A percentile compares a stretch with the other conserved stretches of the same genome.
Conservation (phyloP, 1,284 basidiomycete species). For the Microbotryomycetes sp. region DNA sequence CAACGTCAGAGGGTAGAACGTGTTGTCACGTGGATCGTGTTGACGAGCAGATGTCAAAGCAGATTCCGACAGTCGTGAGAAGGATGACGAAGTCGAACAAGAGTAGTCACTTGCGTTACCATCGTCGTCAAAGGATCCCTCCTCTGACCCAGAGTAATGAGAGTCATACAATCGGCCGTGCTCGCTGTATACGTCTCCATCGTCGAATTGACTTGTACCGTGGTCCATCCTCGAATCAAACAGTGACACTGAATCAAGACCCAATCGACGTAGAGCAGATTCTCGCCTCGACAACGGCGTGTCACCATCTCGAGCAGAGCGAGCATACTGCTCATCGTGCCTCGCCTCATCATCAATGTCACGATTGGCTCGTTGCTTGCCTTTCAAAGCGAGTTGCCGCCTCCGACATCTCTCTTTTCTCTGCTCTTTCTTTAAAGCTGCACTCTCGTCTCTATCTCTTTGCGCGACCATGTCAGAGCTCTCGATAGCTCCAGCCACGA, state of each 20-base stretch:
- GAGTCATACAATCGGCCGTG: not conserved
- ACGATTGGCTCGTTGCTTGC: slow-evolving; percentile 1
- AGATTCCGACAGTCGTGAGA: not conserved
- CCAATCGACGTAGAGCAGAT: slow-evolving; percentile 14
- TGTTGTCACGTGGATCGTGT: not conserved
- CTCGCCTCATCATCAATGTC: slow-evolving; percentile 8
- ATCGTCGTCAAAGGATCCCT: too few relatives aligned
- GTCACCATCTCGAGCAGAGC: not conserved
- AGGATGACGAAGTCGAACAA: not conserved
- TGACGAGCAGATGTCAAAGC: not conserved
- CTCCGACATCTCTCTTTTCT: not conserved
- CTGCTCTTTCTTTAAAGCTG: not conserved
- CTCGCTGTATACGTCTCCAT: not conserved
- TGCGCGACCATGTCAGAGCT: slow-evolving; percentile 10
- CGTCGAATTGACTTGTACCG: not conserved
- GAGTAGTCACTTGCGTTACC: not conserved
- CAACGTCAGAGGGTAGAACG: slow-evolving; percentile 30
- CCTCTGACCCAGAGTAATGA: not conserved
- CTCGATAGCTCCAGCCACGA: slow-evolving; percentile 6
- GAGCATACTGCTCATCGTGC: not conserved
- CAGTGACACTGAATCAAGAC: slow-evolving; percentile 6
- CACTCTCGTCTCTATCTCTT: not conserved
- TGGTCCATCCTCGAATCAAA: not conserved
- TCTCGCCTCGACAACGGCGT: slow-evolving; percentile 6
- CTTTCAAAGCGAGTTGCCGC: not conserved